Base-by-base conservation (phyloP, 352 stramenopile genomes). In the Hyphochytrium catenoides region DNA sequence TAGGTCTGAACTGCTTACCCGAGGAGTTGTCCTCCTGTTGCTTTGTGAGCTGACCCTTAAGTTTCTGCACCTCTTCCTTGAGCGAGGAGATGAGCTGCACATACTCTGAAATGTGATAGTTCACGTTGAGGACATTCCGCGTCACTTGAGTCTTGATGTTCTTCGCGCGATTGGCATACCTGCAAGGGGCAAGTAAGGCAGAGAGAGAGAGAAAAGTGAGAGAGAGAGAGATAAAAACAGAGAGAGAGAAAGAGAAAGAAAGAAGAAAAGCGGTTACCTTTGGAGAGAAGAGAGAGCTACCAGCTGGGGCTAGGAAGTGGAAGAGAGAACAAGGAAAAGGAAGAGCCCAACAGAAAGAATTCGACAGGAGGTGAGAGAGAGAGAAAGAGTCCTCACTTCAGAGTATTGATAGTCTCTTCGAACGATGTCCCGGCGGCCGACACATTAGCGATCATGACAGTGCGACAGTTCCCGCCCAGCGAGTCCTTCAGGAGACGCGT, bases 401-500 rank as follows among this genome's bases (percentile, higher is more conserved):
- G 58, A 8, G 76, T 91, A 42, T 89, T 91, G 25, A 90, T 43
- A n/a, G 75, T 91, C 48, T 91, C 76, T 43, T 91, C 71, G 7
- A 89, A 71, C 26, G 68, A 82, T 8, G 60, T 58, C 0, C 56
- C 53, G 8, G 78, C 55, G 11, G 63, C 55, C 40, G 59, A 79
- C 17, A 92, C 70, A 43, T 87, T 91, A 15, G 77, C 75, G 37
- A 92, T 91, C 73, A 91, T 91, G 2, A 92, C 78, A 0, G 79
- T 93, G 8, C 79, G 69, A 43, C 78, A 92, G 44, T 91, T 92
- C 1, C 79, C 78, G 20, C 74, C 74, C 2, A 91, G 57, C 3
- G 69, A 87, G 33, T 87, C 72, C 38, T 91, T 91, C 3, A 89
- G 47, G 19, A 89, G 42, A 21, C 74, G 60, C 8, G 74, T 89